These are phyloP conservation scores for Yarrowia sp. DNA, from an alignment of 805 yeast genomes.

Conservation along the genomic window DNA sequence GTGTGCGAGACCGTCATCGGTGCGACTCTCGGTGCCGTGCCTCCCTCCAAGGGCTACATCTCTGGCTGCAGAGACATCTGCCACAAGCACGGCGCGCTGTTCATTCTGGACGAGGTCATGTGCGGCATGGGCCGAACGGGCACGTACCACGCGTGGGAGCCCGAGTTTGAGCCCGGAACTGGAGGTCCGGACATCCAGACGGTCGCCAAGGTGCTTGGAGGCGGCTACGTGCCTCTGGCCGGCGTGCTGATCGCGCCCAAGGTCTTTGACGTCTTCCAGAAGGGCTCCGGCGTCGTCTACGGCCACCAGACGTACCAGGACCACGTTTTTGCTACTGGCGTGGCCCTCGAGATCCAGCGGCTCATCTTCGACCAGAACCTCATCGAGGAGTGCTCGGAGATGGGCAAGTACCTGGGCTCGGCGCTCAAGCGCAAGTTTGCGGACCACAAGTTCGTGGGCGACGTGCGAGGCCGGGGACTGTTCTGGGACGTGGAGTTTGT, in stretches of 20 bases:
- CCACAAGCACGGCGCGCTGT: slow-evolving; percentile 51
- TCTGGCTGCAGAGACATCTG: slow-evolving; percentile 49
- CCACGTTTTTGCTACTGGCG: slow-evolving; percentile 49
- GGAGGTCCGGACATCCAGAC: slow-evolving; percentile 48
- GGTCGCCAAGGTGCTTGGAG: slow-evolving; percentile 51
- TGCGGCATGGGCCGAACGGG: slow-evolving; percentile 58
- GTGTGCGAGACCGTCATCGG: slow-evolving; percentile 50
- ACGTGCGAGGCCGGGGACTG: slow-evolving; percentile 62
- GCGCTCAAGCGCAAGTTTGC: slow-evolving; percentile 42
- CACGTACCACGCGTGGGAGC: slow-evolving; percentile 48
- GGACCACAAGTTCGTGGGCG: slow-evolving; percentile 48
- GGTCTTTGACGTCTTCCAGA: slow-evolving; percentile 42
- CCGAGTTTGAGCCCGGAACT: slow-evolving; percentile 41
- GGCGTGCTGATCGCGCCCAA: slow-evolving; percentile 47
- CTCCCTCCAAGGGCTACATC: slow-evolving; percentile 49
- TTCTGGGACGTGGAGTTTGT: slow-evolving; percentile 61
- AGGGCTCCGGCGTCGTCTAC: slow-evolving; percentile 44
- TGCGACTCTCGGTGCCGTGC: slow-evolving; percentile 47
- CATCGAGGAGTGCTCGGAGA: slow-evolving; percentile 45
- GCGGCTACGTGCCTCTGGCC: slow-evolving; percentile 50
- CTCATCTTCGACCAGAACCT: slow-evolving; percentile 41
- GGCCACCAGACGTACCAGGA: slow-evolving; percentile 53
- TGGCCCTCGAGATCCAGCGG: slow-evolving; percentile 45
- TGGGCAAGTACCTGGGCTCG: slow-evolving; percentile 46
- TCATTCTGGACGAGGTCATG: slow-evolving; percentile 57